These are phyloP conservation scores for Ceriops tagal DNA, from an alignment of 345 rosid genomes.

Conservation along the genomic window DNA sequence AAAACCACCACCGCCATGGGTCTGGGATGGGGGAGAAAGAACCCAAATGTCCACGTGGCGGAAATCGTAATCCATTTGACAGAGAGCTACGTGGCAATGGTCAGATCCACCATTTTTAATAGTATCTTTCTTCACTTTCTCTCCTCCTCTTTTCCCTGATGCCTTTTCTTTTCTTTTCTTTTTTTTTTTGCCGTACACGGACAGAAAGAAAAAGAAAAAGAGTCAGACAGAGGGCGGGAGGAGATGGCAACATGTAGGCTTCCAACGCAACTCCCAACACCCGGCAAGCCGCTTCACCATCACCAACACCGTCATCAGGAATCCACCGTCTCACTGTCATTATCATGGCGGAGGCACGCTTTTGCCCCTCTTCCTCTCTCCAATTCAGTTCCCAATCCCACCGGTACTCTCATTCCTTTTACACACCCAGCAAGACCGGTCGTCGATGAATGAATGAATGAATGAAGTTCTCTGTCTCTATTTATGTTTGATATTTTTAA, in stretches of 20 bases:
- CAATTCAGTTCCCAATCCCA: conserved; percentile 12
- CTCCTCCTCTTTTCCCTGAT: background rate
- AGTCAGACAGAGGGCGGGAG: background rate
- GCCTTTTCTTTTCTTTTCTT: background rate
- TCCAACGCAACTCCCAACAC: conserved; percentile 48
- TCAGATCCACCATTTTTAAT: background rate
- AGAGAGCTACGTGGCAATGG: conserved; percentile 9
- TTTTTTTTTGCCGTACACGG: background rate
- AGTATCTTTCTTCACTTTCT: background rate
- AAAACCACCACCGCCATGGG: too few species aligned
- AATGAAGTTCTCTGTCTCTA: too few species aligned
- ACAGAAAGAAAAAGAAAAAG: background rate
- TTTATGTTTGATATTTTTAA: background rate
- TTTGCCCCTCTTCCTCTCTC: conserved; percentile 25
- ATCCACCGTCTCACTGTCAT: background rate
- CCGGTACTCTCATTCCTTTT: conserved; percentile 7
- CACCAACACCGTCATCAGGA: conserved; percentile 15
- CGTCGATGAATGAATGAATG: too few species aligned
- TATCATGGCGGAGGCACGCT: conserved; percentile 43
- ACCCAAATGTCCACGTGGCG: background rate
- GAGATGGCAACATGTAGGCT: conserved; percentile 50
- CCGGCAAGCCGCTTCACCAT: conserved; percentile 29
- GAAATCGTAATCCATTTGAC: background rate
- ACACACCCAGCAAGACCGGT: background rate
- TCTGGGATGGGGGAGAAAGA: too few species aligned